Evolutionary conservation across 73 alveolate genomes (phyloP).

Genomic region (Symbiodinium pilosum): DNA sequence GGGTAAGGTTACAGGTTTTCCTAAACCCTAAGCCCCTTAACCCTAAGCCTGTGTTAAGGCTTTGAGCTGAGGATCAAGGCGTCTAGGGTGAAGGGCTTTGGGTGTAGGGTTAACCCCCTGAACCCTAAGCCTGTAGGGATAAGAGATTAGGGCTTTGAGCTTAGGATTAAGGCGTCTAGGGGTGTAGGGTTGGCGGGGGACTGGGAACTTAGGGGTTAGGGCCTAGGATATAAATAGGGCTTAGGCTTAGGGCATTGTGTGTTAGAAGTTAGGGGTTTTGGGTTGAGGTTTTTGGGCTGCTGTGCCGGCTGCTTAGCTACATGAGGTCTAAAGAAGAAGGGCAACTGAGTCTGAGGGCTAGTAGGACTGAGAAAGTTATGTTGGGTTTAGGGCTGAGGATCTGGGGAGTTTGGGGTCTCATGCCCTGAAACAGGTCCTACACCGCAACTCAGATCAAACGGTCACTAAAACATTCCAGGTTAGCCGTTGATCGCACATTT

Average conservation of each 20-base stretch:
- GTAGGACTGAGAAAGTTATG: not conserved
- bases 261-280: not conserved
- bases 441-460: too few relatives aligned
- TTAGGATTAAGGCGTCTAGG: not conserved
- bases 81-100: not conserved
- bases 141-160: not conserved
- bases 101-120: not conserved
- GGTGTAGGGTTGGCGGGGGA: not conserved
- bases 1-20: too few relatives aligned
- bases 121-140: too few relatives aligned
- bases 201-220: not conserved
- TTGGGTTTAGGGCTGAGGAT: not conserved
- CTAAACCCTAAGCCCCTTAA: too few relatives aligned
- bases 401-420: not conserved
- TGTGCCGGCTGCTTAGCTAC: too few relatives aligned
- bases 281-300: not conserved
- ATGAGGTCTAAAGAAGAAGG: too few relatives aligned
- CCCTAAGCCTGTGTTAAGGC: too few relatives aligned
- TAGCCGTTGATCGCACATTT: too few relatives aligned
- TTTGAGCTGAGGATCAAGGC: not conserved
- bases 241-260: not conserved
- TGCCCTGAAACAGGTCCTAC: too few relatives aligned
- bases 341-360: not conserved
- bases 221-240: not conserved
- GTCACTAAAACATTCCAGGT: too few relatives aligned